Percentiles rank a stretch among this genome's conserved stretches.
Evolutionary conservation across 306 rosid species (phyloP).

Genomic region (Cicer arietinum): DNA sequence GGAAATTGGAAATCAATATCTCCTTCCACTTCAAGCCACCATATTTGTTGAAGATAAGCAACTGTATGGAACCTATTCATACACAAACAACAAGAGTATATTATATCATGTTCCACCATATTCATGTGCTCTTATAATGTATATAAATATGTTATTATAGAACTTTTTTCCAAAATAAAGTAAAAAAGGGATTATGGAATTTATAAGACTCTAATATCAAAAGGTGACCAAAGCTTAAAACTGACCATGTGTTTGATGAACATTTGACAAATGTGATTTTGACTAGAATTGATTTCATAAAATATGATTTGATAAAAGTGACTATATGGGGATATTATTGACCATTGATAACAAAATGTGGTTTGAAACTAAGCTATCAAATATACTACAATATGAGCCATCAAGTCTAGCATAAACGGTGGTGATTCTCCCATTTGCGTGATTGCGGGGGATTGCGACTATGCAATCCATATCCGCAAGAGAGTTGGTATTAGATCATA

Average conservation of each 20-base stretch:
- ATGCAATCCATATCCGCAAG: no score
- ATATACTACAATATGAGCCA: no score
- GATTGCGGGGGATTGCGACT: no score
- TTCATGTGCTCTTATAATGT: not conserved
- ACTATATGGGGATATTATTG: no score
- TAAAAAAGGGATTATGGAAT: not conserved
- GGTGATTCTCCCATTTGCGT: no score
- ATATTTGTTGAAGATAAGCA: conserved; percentile 93
- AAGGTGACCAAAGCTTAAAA: not conserved
- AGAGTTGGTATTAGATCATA: not conserved
- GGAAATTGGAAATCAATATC: conserved; percentile 86
- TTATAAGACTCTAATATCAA: not conserved
- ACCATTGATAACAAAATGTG: no score
- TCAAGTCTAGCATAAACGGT: no score
- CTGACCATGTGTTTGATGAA: not conserved
- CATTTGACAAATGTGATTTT: no score
- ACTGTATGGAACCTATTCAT: conserved; percentile 68
- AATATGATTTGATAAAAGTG: no score
- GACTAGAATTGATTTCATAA: no score
- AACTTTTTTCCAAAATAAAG: not conserved
- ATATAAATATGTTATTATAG: not conserved
- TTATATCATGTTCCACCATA: conserved; percentile 4
- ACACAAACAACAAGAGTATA: not conserved
- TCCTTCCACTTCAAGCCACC: conserved; percentile 94
- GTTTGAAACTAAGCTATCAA: no score